These are phyloP conservation scores for Trichoderma virens DNA, from an alignment of 495 filamentous ascomycete species.

Conservation along the genomic window DNA sequence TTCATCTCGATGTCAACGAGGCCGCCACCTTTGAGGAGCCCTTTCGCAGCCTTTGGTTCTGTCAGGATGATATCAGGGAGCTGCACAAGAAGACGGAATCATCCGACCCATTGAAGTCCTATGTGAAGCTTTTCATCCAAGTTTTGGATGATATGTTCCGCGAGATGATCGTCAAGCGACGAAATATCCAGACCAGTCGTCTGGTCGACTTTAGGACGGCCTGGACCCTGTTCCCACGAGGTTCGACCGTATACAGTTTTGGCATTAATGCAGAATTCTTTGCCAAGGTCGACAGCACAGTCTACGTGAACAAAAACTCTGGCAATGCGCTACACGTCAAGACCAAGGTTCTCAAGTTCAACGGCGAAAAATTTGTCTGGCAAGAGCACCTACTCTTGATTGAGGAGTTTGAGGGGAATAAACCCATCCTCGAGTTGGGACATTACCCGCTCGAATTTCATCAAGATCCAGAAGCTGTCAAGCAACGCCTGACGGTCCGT, in stretches of 20 bases:
- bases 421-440: conserved; percentile 21
- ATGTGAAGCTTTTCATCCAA: conserved; percentile 24
- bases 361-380: conserved; percentile 25
- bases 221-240: conserved; percentile 31
- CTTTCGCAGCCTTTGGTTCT: conserved; percentile 31
- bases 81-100: conserved; percentile 14
- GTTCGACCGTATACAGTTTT: conserved; percentile 22
- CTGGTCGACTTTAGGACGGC: conserved; percentile 28
- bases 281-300: conserved; percentile 21
- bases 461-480: conserved; percentile 16
- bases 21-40: conserved; percentile 25
- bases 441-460: conserved; percentile 29
- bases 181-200: conserved; percentile 19
- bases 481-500: conserved; percentile 18
- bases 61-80: conserved; percentile 26
- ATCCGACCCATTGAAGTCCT: conserved; percentile 18
- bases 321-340: conserved; percentile 14
- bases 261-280: conserved; percentile 26
- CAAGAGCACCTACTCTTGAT: conserved; percentile 18
- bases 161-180: conserved; percentile 22
- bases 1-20: conserved; percentile 26
- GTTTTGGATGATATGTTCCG: conserved; percentile 31
- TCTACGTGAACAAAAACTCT: conserved; percentile 10
- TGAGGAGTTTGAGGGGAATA: conserved; percentile 20
- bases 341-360: conserved; percentile 24